Conservation (phyloP, 2,329 filamentous ascomycete genomes). For the Colletotrichum godetiae region DNA sequence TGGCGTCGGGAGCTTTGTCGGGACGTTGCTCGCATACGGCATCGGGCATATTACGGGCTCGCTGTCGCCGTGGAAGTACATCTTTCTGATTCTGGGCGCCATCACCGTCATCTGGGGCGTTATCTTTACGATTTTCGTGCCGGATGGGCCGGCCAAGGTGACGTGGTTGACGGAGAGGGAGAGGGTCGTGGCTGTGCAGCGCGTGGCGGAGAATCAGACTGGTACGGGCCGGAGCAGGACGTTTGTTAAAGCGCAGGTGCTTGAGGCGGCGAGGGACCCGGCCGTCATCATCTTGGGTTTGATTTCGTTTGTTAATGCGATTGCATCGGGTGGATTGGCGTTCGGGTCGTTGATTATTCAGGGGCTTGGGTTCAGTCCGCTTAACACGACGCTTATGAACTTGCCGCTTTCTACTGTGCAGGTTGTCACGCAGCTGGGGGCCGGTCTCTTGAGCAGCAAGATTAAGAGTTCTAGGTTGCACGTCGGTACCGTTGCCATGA, state of each 20-base stretch:
- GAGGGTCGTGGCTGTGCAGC: constrained; percentile 42
- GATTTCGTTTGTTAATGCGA: constrained; percentile 29
- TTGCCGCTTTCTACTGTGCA: constrained; percentile 52
- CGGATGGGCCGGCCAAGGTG: constrained; percentile 43
- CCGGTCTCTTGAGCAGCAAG: constrained; percentile 27
- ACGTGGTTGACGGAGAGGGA: constrained; percentile 44
- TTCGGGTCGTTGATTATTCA: constrained; percentile 55
- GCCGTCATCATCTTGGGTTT: constrained; percentile 40
- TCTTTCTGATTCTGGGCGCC: constrained; percentile 49
- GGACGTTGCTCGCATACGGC: constrained; percentile 48
- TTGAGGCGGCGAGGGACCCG: constrained; percentile 39
- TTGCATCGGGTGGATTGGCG: constrained; percentile 21
- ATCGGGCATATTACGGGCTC: constrained; percentile 44
- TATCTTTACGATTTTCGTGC: constrained; percentile 43
- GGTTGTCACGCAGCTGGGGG: constrained; percentile 22
- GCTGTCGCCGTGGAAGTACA: constrained; percentile 46
- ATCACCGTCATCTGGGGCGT: constrained; percentile 43
- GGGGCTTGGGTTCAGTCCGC: constrained; percentile 64
- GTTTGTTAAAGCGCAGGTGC: constrained; percentile 27
- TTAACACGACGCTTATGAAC: constrained; percentile 67
- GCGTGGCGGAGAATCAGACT: constrained; percentile 43
- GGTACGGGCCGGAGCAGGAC: constrained; percentile 36
- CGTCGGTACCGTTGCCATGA: constrained; percentile 23
- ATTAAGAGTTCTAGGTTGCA: constrained; percentile 19
- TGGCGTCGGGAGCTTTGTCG: constrained; percentile 48